Evolutionary conservation across 2,329 filamentous ascomycete species (phyloP).

Genomic region (Alternaria novae-zelandiae): DNA sequence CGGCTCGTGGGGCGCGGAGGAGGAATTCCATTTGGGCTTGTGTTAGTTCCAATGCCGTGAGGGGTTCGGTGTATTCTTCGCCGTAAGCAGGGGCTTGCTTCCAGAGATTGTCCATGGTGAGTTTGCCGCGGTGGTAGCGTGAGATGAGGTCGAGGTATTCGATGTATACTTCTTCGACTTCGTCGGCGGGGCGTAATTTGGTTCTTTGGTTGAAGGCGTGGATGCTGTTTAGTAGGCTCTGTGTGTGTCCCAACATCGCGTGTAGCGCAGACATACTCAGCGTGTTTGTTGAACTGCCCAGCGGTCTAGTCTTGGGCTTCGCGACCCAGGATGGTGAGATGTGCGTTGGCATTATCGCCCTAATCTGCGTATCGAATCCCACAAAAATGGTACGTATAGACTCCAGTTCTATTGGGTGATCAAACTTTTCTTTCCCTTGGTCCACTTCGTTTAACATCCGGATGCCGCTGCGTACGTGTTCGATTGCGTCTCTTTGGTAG

Average conservation of each 20-base stretch:
- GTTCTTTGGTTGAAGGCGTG: constrained; percentile 32
- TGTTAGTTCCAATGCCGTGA: constrained; percentile 18
- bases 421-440: constrained; percentile 1
- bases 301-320: constrained; percentile 16
- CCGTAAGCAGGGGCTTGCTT: neutral
- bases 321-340: constrained; percentile 31
- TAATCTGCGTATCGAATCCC: constrained; percentile 38
- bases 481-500: constrained; percentile 34
- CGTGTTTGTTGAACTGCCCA: constrained; percentile 4
- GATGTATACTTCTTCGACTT: constrained; percentile 17
- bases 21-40: constrained; percentile 21
- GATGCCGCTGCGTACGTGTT: constrained; percentile 40
- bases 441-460: constrained; percentile 40
- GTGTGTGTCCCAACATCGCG: constrained; percentile 24
- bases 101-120: constrained; percentile 11
- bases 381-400: constrained; percentile 39
- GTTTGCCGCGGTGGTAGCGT: constrained; percentile 13
- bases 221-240: constrained; percentile 32
- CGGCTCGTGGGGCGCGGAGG: constrained; percentile 17
- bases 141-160: constrained; percentile 10
- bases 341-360: constrained; percentile 34
- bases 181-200: constrained; percentile 12
- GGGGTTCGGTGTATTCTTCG: constrained; percentile 1
- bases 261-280: constrained; percentile 15
- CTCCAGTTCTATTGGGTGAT: constrained; percentile 33